Base-by-base conservation (phyloP, 192 early-diverging fungal genomes). In the Phycomyces nitens region DNA sequence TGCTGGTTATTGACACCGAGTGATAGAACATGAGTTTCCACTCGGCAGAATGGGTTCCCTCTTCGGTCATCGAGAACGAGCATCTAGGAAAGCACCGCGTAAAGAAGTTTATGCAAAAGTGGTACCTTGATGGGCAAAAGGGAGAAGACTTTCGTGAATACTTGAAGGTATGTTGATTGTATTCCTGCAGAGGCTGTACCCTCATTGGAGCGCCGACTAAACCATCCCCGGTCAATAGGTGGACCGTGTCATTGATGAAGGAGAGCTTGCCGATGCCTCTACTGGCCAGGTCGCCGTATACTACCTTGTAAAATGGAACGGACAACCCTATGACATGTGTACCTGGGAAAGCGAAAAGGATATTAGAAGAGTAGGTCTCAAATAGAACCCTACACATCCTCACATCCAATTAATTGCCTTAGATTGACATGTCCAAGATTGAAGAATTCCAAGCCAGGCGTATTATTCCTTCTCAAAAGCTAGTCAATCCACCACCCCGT, bases 211-310 rank as follows among this genome's bases (percentile, higher is more conserved):
- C 44, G 44, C 15, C 44, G 44, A 47, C 15, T 47, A n/a, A 47
- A 47, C 18, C 44, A 47, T n/a, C 44, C 18, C 15, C 18, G 44
- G 3, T 21, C 47, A n/a, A 10, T 53, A 89, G 86, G 77, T 90
- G 56, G 92, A 94, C 61, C 85, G 92, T 16, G 75, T 94, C 22
- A 84, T 94, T 63, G 92, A 94, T 69, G 92, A 92, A 68, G 92
- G 90, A 27, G 90, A 92, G 53, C 64, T 84, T 18, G 73, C 77
- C 0, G 80, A 82, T 24, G 69, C 80, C 1, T 52, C 60, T 14
- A 74, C 60, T 21, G 82, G 82, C 18, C 80, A 83, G 40, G 47
- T 68, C 14, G 76, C 74, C 51, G 70, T 92, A 26, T 87, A 84
- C 63, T 92, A 84, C 58, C 71, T 94, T 52, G 85, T 88, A 44